phyloP scores from a whole-genome alignment of 1,284 basidiomycete genomes.

The Cutaneotrichosporon curvatum region DNA sequence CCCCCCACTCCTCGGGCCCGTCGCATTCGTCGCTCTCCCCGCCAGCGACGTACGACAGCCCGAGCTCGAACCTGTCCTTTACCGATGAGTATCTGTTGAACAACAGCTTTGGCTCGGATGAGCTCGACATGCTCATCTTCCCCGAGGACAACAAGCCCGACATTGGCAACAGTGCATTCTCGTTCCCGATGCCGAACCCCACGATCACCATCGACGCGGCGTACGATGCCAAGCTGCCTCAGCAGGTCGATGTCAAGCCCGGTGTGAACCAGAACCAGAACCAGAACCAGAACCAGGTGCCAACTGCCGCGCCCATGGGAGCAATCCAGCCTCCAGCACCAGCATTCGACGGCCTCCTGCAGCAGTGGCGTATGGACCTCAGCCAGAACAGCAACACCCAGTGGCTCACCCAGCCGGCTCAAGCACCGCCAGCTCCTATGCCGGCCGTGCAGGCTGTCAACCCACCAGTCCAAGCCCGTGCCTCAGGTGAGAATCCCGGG shows the following conservation, averaged over 20 bases:
- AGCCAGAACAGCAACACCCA: slow-evolving; percentile 2
- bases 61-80: slow-evolving; percentile 29
- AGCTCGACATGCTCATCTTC: slow-evolving; percentile 36
- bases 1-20: slow-evolving; percentile 8
- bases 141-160: slow-evolving; percentile 19
- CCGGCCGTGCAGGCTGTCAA: neutral
- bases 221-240: neutral
- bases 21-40: slow-evolving; percentile 27
- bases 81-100: slow-evolving; percentile 35
- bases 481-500: no score
- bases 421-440: neutral
- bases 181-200: neutral
- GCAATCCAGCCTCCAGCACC: slow-evolving; percentile 9
- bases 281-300: neutral
- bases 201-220: neutral
- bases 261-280: neutral
- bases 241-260: neutral
- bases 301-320: slow-evolving; percentile 2
- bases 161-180: neutral
- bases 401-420: slow-evolving; percentile 1
- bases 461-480: neutral
- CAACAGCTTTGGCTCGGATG: slow-evolving; percentile 23
- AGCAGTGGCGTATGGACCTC: slow-evolving; percentile 19
- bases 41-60: slow-evolving; percentile 27
- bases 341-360: slow-evolving; percentile 17